Base-by-base conservation (phyloP, 164 flowering plant genomes). In the Aristolochia contorta region DNA sequence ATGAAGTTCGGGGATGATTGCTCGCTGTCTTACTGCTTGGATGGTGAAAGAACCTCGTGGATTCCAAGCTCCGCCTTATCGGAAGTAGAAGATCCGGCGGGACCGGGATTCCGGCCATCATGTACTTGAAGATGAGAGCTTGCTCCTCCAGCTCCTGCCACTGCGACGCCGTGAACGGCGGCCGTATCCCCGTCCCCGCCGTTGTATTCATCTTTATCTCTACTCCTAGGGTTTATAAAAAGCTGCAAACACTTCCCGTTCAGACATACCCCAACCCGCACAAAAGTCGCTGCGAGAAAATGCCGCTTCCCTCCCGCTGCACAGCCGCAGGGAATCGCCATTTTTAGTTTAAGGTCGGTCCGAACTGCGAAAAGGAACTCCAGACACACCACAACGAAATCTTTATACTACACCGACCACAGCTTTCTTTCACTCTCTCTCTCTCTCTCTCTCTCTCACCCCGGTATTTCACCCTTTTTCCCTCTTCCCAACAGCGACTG, bases 91-190 rank as follows among this genome's bases (percentile, higher is more conserved):
- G 88, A 15, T 83, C 80, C 32, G 75, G 78, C 20, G 91, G 91
- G 23, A 85, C 80, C 18, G 86, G 84, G 1, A 83, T 43, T 10
- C 88, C 88, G 1, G 83, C 77, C 61, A 77, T 61, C 60, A 85
- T 53, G 56, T 81, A 80, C 71, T 82, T 85, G 68, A 72, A 83
- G 67, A 82, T 82, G 56, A 83, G 64, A 63, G 86, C 84, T 70
- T 85, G 91, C 16, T 78, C 83, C 66, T 85, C 86, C 33, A 85
- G 77, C 67, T 83, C 91, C 62, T 81, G 85, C 88, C 91, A 83
- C 63, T 85, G 88, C 27, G 72, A 63, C 60, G 78, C 72, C 48
- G 91, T 85, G 65, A 85, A 83, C 18, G 79, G 86, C 27, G 77
- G 67, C 60, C 79, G 70, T 61, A 54, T 46, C 56, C 58, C 70